Evolutionary conservation across 2,329 filamentous ascomycete species (phyloP).

Genomic region (Exutisphaerella laricina): DNA sequence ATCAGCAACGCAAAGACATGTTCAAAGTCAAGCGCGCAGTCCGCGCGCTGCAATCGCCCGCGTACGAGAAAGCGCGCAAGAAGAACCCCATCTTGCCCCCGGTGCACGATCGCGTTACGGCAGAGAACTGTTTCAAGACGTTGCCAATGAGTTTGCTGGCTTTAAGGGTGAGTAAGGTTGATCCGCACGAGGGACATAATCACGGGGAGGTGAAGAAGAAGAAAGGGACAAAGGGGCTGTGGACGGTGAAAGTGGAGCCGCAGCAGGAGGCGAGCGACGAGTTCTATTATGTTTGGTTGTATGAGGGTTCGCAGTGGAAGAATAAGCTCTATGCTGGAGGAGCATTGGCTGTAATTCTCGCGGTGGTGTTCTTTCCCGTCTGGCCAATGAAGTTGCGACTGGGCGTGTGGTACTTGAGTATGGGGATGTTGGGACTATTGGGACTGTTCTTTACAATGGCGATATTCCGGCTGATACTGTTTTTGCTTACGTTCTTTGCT

Average conservation of each 20-base stretch:
- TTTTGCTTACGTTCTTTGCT: constrained; percentile 84
- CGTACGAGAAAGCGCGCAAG: constrained; percentile 79
- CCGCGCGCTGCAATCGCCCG: constrained; percentile 79
- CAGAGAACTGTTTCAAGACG: constrained; percentile 91
- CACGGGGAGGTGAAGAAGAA: constrained; percentile 51
- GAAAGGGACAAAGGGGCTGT: constrained; percentile 91
- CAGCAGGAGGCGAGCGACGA: constrained; percentile 85
- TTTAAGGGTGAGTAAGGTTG: constrained; percentile 77
- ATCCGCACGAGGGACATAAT: constrained; percentile 72
- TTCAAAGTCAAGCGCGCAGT: constrained; percentile 97
- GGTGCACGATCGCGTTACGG: constrained; percentile 79
- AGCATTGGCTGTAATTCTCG: constrained; percentile 76
- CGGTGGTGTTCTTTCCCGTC: constrained; percentile 87
- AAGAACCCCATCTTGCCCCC: constrained; percentile 87
- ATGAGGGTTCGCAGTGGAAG: constrained; percentile 89
- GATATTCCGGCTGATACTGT: constrained; percentile 91
- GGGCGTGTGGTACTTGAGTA: constrained; percentile 95
- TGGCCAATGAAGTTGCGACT: constrained; percentile 89
- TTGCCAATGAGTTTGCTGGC: constrained; percentile 92
- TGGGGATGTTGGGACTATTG: constrained; percentile 83
- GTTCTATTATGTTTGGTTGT: constrained; percentile 95
- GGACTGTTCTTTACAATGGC: constrained; percentile 97
- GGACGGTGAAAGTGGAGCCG: constrained; percentile 92
- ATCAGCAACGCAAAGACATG: constrained; percentile 97
- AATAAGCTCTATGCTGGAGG: constrained; percentile 85